Base-by-base conservation (phyloP, 2,329 filamentous ascomycete species). In the Colletotrichum eleusines region DNA sequence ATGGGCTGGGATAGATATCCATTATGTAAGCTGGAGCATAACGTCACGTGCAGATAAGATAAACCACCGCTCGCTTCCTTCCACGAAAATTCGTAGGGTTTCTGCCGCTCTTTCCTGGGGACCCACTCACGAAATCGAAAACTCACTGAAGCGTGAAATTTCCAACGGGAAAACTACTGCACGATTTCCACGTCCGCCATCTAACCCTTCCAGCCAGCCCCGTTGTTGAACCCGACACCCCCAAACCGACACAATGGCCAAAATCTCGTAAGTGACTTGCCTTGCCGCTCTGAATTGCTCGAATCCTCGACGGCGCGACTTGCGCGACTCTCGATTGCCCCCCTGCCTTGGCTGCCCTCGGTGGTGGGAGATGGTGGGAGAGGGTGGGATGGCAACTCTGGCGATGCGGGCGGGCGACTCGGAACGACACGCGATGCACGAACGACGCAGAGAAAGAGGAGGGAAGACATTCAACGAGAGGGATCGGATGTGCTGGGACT, bases 231-330 rank as follows among this genome's bases (percentile, higher is more conserved):
- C 50, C 64, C 64, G 71, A 73, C 72, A 73, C 67, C 73, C 69
- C 80, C 78, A 82, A 81, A 81, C 83, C 82, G 81, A 84, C 81
- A 85, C 82, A 88, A 90, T 90, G 88, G 88, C 87, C 83, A 90
- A 90, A 84, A 79, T 86, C 77, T 89, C 87, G 88, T 90, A 86
- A 85, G 88, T 89, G 38, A 40, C 33, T 31, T 46, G 46, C 44
- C n/a, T 63, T 54, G 69, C n/a, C 38, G 46, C 9, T 69, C 20
- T 54, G n/a, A 40, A 63, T 12, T 11, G n/a, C 23, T 33, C 64
- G 69, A 69, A 23, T 53, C 18, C 40, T 26, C 63, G 57, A 63
- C 64, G 48, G 44, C 48, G 53, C 51, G 31, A 50, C 50, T 40
- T 40, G 31, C 6, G 20, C 18, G 6, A 42, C 40, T 51, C 23